phyloP scores from a whole-genome alignment of 306 rosid genomes.

The Malus domestica region DNA sequence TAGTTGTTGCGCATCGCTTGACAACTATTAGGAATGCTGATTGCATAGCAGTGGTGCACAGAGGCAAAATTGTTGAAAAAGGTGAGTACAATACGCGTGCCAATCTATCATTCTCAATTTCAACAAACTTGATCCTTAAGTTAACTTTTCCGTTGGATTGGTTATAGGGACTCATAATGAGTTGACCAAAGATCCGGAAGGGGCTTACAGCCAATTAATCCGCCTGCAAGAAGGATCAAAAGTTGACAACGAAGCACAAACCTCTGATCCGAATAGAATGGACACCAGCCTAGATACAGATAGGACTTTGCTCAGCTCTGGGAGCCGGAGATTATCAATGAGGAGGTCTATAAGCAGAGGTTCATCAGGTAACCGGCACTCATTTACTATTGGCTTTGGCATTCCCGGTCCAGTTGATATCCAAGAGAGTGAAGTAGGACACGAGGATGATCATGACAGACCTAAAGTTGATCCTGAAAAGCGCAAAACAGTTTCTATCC shows the following conservation, averaged over 20 bases:
- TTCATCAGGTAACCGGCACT: slow-evolving; percentile 33
- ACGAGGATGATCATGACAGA: background rate
- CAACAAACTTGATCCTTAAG: background rate
- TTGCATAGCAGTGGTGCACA: slow-evolving; percentile 71
- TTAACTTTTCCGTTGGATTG: background rate
- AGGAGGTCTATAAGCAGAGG: slow-evolving; percentile 37
- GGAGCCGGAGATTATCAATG: slow-evolving; percentile 19
- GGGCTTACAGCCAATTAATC: slow-evolving; percentile 76
- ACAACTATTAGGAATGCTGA: slow-evolving; percentile 84
- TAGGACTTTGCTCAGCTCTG: slow-evolving; percentile 8
- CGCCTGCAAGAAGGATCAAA: slow-evolving; percentile 58
- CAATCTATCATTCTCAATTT: background rate
- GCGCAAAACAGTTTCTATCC: slow-evolving; percentile 31
- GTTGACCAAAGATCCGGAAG: slow-evolving; percentile 46
- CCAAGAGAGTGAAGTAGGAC: slow-evolving; percentile 15
- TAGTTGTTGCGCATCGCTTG: slow-evolving; percentile 89
- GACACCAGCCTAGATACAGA: slow-evolving; percentile 18
- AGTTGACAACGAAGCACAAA: slow-evolving; percentile 12
- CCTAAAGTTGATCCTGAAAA: slow-evolving; percentile 5
- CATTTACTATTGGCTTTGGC: slow-evolving; percentile 23
- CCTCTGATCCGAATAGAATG: slow-evolving; percentile 19
- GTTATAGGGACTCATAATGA: slow-evolving; percentile 58
- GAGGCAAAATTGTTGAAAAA: slow-evolving; percentile 72
- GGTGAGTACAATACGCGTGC: slow-evolving; percentile 24
- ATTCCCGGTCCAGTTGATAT: slow-evolving; percentile 20